phyloP scores from a whole-genome alignment of 306 rosid species.

The Canavalia ensiformis region DNA sequence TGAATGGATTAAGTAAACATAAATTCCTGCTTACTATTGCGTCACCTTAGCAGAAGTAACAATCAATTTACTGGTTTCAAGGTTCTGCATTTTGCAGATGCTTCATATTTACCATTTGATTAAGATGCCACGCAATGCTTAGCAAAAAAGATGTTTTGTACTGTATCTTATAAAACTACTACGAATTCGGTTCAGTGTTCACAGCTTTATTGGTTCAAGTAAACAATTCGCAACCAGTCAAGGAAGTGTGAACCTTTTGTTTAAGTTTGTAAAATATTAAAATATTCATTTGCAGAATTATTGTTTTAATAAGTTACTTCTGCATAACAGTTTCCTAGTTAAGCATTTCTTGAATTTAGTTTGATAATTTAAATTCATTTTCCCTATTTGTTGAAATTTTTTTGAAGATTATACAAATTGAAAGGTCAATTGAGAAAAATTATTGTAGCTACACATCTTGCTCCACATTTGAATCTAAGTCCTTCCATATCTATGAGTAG shows the following conservation, averaged over 20 bases:
- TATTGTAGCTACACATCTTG: no score
- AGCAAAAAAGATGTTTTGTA: constrained; percentile 12
- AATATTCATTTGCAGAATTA: background rate
- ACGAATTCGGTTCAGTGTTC: constrained; percentile 11
- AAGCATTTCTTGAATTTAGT: no score
- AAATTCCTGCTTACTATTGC: background rate
- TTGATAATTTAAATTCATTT: no score
- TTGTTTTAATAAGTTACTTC: background rate
- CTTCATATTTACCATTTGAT: constrained; percentile 25
- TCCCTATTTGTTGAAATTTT: no score
- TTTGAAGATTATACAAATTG: no score
- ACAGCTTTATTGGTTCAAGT: constrained; percentile 53
- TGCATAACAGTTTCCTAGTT: background rate
- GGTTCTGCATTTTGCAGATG: constrained; percentile 44
- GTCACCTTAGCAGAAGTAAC: constrained; percentile 31
- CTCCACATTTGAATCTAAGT: no score
- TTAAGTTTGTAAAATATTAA: background rate
- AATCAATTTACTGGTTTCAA: constrained; percentile 9
- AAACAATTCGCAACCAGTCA: constrained; percentile 36
- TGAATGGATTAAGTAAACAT: background rate
- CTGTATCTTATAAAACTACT: constrained; percentile 2
- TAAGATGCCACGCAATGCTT: constrained; percentile 35
- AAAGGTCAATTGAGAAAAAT: no score
- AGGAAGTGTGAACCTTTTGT: constrained; percentile 2
- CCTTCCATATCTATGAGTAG: no score